Evolutionary conservation across 129 eudicot species (phyloP).

Genomic region (Chrysanthemum lavandulifolium): DNA sequence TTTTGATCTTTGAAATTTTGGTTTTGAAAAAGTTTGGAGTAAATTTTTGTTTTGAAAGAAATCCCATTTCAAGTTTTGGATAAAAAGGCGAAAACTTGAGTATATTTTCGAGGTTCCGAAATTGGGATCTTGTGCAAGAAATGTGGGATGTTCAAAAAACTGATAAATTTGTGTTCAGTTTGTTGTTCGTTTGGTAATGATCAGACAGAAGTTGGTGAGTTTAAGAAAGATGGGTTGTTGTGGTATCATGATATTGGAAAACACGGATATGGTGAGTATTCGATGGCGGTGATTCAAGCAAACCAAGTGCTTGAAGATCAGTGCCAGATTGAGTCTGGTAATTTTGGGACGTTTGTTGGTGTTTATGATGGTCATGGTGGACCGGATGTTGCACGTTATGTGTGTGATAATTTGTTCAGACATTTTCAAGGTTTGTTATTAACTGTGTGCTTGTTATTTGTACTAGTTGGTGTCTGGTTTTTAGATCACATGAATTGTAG

Average conservation of each 20-base stretch:
- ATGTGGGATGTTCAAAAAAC: conserved; percentile 57
- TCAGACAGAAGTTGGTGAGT: conserved; percentile 27
- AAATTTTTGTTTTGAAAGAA: conserved; percentile 14
- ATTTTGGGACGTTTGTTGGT: conserved; percentile 62
- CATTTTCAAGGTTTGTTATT: conserved; percentile 47
- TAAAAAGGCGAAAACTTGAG: neutral
- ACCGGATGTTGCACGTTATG: conserved; percentile 53
- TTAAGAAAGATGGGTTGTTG: conserved; percentile 47
- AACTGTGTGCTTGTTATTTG: neutral
- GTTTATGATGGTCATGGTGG: conserved; percentile 82
- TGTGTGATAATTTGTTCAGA: conserved; percentile 56
- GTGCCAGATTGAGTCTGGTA: conserved; percentile 63
- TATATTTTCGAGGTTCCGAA: neutral
- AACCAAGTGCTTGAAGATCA: conserved; percentile 69
- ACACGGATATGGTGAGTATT: conserved; percentile 49
- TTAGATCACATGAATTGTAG: neutral
- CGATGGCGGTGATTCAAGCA: conserved; percentile 65
- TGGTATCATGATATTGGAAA: conserved; percentile 57
- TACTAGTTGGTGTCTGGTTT: neutral
- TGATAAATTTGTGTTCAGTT: conserved; percentile 52
- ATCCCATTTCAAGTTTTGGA: neutral
- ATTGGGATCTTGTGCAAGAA: conserved; percentile 34
- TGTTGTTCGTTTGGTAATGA: conserved; percentile 46
- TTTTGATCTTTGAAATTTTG: conserved; percentile 1
- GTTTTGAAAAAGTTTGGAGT: neutral